Evolutionary conservation across 495 filamentous ascomycete species (phyloP).

Genomic region (Penicillium fimorum): DNA sequence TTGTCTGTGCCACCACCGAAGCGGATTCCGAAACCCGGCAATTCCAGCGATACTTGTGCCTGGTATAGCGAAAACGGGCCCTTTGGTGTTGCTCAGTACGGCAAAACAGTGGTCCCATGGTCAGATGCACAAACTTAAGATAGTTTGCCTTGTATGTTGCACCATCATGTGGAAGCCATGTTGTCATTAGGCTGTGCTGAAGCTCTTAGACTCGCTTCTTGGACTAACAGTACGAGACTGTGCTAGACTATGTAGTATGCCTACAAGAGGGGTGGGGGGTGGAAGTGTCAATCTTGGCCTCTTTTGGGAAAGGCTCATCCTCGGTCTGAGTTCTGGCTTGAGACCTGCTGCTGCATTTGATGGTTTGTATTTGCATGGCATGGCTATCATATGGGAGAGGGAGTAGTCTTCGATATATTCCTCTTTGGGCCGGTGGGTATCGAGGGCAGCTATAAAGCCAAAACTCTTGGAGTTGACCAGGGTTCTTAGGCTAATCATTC

Average conservation of each 20-base stretch:
- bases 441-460: too few species aligned
- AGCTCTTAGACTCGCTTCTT: too few species aligned
- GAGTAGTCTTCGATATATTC: not conserved
- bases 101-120: not conserved
- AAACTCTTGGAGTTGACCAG: too few species aligned
- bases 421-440: not conserved
- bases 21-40: too few species aligned
- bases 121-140: not conserved
- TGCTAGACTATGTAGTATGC: not conserved
- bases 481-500: too few species aligned
- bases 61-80: not conserved
- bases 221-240: too few species aligned
- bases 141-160: not conserved
- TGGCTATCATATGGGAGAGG: not conserved
- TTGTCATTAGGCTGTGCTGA: not conserved
- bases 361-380: not conserved
- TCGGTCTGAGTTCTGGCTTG: not conserved
- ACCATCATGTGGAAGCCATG: not conserved
- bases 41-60: not conserved
- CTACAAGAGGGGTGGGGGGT: not conserved
- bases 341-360: not conserved
- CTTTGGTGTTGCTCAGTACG: not conserved
- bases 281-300: not conserved
- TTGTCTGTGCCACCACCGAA: too few species aligned
- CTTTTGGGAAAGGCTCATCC: not conserved